A percentile compares a stretch with the other conserved stretches of the same genome.
Conservation (phyloP, 2,329 filamentous ascomycete species). For the Paracoccidioides lutzii region DNA sequence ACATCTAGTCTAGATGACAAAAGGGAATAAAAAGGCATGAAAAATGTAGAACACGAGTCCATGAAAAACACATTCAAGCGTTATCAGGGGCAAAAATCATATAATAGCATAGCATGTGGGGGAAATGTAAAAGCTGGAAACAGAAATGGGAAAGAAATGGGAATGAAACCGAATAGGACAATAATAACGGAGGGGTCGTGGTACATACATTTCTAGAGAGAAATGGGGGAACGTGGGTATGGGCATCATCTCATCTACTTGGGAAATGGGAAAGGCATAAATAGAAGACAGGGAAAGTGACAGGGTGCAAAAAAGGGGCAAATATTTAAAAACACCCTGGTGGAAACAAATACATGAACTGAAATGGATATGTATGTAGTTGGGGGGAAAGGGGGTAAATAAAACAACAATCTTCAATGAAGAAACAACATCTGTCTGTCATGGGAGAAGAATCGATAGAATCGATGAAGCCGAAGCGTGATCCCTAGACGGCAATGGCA, state of each 20-base stretch:
- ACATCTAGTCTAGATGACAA: conserved; percentile 24
- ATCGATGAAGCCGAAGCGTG: no score
- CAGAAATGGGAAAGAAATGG: background rate
- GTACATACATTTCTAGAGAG: background rate
- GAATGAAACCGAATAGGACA: background rate
- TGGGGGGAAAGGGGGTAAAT: background rate
- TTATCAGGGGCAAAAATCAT: no score
- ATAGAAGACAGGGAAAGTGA: conserved; percentile 1
- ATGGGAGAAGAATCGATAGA: no score
- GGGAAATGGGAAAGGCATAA: conserved; percentile 4
- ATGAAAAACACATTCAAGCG: background rate
- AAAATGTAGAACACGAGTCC: background rate
- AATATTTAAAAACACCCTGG: conserved; percentile 8
- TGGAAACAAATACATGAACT: conserved; percentile 2
- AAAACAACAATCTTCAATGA: background rate
- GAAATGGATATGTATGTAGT: background rate
- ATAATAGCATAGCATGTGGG: no score
- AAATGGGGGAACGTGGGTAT: background rate
- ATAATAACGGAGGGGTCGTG: background rate
- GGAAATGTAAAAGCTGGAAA: background rate
- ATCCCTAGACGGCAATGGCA: no score
- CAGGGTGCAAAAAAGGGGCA: conserved; percentile 6
- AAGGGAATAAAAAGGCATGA: conserved; percentile 3
- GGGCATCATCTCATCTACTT: background rate
- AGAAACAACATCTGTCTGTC: no score